Percentiles rank a stretch among this genome's conserved stretches.
Conservation (phyloP, 1,284 basidiomycete genomes). For the Pseudozyma flocculosa region DNA sequence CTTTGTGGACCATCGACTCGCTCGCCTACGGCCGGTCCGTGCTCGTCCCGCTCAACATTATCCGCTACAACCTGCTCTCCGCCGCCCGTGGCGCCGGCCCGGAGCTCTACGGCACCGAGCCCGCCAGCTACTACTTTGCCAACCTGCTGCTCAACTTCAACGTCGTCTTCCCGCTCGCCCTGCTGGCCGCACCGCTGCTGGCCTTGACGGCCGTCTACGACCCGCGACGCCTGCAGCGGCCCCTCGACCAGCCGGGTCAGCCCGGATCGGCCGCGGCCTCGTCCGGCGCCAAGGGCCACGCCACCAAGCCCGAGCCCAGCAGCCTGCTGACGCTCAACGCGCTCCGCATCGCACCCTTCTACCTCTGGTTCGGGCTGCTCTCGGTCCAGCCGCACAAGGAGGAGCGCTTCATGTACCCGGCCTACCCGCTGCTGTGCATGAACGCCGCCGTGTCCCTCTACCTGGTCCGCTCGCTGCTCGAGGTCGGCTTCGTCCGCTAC, state of each 20-base stretch:
- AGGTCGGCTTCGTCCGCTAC: slow-evolving; percentile 27
- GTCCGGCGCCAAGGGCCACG: slow-evolving; percentile 17
- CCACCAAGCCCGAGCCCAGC: slow-evolving; percentile 9
- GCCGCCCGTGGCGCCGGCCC: slow-evolving; percentile 69
- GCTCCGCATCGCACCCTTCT: slow-evolving; percentile 77
- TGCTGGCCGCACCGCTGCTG: slow-evolving; percentile 66
- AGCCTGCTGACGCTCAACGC: slow-evolving; percentile 63
- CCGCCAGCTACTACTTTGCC: slow-evolving; percentile 63
- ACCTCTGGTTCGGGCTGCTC: slow-evolving; percentile 82
- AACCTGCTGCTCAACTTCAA: slow-evolving; percentile 88
- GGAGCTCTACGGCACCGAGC: slow-evolving; percentile 88
- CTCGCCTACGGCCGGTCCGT: slow-evolving; percentile 78
- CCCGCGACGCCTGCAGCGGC: slow-evolving; percentile 73
- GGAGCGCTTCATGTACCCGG: slow-evolving; percentile 95
- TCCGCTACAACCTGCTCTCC: slow-evolving; percentile 86
- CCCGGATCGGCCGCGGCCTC: too few relatives aligned
- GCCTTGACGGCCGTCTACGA: slow-evolving; percentile 75
- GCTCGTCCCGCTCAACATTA: slow-evolving; percentile 87
- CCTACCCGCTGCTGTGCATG: slow-evolving; percentile 86
- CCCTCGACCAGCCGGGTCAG: slow-evolving; percentile 61
- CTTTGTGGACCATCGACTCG: slow-evolving; percentile 65
- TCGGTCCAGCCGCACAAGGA: slow-evolving; percentile 89
- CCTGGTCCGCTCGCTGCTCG: slow-evolving; percentile 61
- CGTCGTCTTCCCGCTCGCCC: slow-evolving; percentile 74
- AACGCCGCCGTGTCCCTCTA: slow-evolving; percentile 80